A percentile compares a stretch with the other conserved stretches of the same genome.
These are phyloP conservation scores for Biscogniauxia sp. DNA, from an alignment of 2,329 filamentous ascomycete genomes.

Conservation along the genomic window DNA sequence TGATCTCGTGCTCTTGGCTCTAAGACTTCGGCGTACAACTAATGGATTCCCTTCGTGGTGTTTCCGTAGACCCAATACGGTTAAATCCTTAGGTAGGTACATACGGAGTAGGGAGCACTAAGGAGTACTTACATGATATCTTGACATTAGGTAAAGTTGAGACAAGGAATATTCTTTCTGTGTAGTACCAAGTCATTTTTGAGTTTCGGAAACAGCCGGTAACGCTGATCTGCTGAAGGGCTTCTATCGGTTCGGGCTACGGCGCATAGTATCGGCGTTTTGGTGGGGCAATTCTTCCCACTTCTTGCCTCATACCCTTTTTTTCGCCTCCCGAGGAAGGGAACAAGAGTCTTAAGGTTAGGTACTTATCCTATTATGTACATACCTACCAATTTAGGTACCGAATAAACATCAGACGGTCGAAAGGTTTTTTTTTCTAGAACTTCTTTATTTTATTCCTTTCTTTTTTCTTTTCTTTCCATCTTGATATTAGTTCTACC, in stretches of 20 bases:
- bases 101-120: too few relatives aligned
- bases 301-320: slow-evolving; percentile 12
- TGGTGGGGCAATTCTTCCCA: slow-evolving; percentile 12
- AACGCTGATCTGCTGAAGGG: neutral
- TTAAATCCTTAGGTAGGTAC: too few relatives aligned
- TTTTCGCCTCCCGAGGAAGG: neutral
- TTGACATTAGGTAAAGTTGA: too few relatives aligned
- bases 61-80: too few relatives aligned
- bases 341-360: slow-evolving; percentile 12
- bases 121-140: too few relatives aligned
- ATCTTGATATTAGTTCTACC: too few relatives aligned
- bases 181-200: neutral
- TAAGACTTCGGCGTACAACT: too few relatives aligned
- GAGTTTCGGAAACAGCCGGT: neutral
- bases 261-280: slow-evolving; percentile 19
- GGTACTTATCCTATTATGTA: too few relatives aligned
- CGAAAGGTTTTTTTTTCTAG: neutral
- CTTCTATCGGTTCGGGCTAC: slow-evolving; percentile 2
- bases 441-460: neutral
- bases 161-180: too few relatives aligned
- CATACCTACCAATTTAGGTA: slow-evolving; percentile 9
- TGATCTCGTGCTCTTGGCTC: too few relatives aligned
- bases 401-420: slow-evolving; percentile 1
- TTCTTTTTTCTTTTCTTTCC: neutral
- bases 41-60: too few relatives aligned